Evolutionary conservation across 441 rosid genomes (phyloP).

Genomic region (Aleurites moluccanus): DNA sequence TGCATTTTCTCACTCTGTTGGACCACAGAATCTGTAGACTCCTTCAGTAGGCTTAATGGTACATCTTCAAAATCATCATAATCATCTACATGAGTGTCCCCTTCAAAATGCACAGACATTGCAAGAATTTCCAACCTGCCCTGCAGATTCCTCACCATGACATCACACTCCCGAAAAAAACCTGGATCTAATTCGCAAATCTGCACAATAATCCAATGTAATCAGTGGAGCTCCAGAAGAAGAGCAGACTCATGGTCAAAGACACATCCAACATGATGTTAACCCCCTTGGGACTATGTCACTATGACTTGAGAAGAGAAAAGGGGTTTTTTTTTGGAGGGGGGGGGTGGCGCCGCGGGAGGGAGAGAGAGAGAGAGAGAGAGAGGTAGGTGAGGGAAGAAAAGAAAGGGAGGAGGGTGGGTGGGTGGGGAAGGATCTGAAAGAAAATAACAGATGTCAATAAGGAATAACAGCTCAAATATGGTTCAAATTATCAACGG

Average conservation of each 20-base stretch:
- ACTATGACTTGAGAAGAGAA: neutral
- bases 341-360: too few relatives aligned
- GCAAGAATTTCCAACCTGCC: slow-evolving; percentile 92
- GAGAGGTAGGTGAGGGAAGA: too few relatives aligned
- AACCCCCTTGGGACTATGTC: neutral
- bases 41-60: slow-evolving; percentile 33
- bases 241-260: neutral
- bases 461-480: neutral
- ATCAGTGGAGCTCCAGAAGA: slow-evolving; percentile 7
- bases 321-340: too few relatives aligned
- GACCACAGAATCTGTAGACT: slow-evolving; percentile 37
- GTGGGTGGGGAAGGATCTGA: too few relatives aligned
- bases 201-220: slow-evolving; percentile 40
- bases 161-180: slow-evolving; percentile 77
- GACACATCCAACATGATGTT: neutral
- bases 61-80: slow-evolving; percentile 71
- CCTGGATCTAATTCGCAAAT: slow-evolving; percentile 87
- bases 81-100: slow-evolving; percentile 82
- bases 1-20: slow-evolving; percentile 61
- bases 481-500: neutral
- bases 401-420: too few relatives aligned
- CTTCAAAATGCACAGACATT: slow-evolving; percentile 85
- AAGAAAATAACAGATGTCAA: neutral
- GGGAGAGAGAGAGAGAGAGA: too few relatives aligned
- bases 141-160: slow-evolving; percentile 69